phyloP scores from a whole-genome alignment of 116 monocot species.

The Trichopus zeylanicus region DNA sequence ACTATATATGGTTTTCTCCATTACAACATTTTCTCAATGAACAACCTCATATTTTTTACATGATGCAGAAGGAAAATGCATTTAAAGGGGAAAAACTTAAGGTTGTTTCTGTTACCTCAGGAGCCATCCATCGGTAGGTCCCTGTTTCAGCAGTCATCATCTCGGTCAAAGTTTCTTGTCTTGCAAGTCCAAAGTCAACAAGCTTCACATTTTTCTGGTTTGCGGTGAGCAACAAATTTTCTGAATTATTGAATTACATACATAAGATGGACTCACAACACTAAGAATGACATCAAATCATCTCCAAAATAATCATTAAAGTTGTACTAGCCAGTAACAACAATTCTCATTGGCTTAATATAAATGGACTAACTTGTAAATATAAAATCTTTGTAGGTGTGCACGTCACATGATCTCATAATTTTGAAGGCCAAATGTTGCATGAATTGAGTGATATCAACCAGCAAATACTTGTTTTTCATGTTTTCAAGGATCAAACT shows the following conservation, averaged over 20 bases:
- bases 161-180: conserved; percentile 90
- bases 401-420: no score
- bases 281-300: no score
- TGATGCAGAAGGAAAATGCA: neutral
- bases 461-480: no score
- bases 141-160: conserved; percentile 99
- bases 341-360: no score
- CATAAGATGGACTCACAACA: neutral
- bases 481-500: no score
- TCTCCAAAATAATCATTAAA: neutral
- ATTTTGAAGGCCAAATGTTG: no score
- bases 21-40: no score
- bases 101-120: conserved; percentile 63
- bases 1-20: no score
- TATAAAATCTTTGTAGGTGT: no score
- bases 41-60: neutral
- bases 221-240: conserved; percentile 86
- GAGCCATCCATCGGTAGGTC: conserved; percentile 99
- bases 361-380: no score
- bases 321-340: neutral
- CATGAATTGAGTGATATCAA: no score
- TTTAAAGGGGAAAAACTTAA: neutral
- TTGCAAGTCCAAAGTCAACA: conserved; percentile 93
- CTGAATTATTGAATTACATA: conserved; percentile 36
- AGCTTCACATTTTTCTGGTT: conserved; percentile 84